These are phyloP conservation scores for Elongisporangium anandrum DNA, from an alignment of 352 stramenopile species.

Conservation along the genomic window DNA sequence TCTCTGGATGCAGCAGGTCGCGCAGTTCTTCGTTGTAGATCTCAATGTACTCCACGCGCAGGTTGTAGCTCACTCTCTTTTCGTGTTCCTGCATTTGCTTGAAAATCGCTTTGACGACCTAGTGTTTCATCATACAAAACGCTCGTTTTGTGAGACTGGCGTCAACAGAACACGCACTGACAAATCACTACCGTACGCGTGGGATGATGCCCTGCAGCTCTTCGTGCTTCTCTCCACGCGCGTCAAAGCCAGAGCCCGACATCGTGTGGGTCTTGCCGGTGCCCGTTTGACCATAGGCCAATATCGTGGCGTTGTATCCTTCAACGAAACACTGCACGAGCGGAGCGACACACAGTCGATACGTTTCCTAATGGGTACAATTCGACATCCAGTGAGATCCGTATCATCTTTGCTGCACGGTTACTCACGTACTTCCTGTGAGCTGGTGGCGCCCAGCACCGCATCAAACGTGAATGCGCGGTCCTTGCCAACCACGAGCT, in stretches of 20 bases:
- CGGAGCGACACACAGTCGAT: slow-evolving; percentile 54
- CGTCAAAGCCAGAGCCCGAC: slow-evolving; percentile 57
- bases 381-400: no score
- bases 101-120: slow-evolving; percentile 76
- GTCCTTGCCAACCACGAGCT: slow-evolving; percentile 81
- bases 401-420: neutral
- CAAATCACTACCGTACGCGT: slow-evolving; percentile 30
- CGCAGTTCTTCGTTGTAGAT: slow-evolving; percentile 98
- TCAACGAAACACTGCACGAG: slow-evolving; percentile 78
- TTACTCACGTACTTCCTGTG: slow-evolving; percentile 43
- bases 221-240: slow-evolving; percentile 39
- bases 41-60: slow-evolving; percentile 96
- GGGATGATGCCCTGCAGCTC: slow-evolving; percentile 83
- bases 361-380: slow-evolving; percentile 43
- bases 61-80: slow-evolving; percentile 48
- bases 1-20: slow-evolving; percentile 90
- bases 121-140: neutral
- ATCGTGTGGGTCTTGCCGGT: slow-evolving; percentile 97
- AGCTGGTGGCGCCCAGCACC: slow-evolving; percentile 69
- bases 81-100: slow-evolving; percentile 44
- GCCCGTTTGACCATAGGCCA: slow-evolving; percentile 85
- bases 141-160: slow-evolving; percentile 6
- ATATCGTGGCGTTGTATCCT: slow-evolving; percentile 79
- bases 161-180: neutral
- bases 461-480: slow-evolving; percentile 89